Base-by-base conservation (phyloP, 2,329 filamentous ascomycete genomes). In the Penicillium sp. region DNA sequence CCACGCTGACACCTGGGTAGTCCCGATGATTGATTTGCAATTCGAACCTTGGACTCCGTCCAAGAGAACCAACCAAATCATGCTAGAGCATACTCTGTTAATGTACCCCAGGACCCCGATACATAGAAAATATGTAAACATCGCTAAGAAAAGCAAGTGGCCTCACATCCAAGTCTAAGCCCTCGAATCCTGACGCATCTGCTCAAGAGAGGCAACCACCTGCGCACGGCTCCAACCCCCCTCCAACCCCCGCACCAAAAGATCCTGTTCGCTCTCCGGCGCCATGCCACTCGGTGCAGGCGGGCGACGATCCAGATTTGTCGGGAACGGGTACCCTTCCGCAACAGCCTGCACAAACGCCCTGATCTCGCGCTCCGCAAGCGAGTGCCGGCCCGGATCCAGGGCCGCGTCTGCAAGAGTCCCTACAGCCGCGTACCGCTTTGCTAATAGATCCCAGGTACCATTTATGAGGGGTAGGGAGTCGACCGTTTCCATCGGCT, bases 401-500 rank as follows among this genome's bases (percentile, higher is more conserved):
- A 60, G 29, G 13, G 47, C 55, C 2, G 12, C 1, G 15, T 42
- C 47, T 6, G 57, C 57, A 24, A 74, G 15, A 18, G 15, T 5
- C 5, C 46, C 47, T 3, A 52, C 60, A 24, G 54, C 52, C 39
- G 33, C 45, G 45, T 49, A 83, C 48, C 79, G 81, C 1, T 73
- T 65, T 38, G 78, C 71, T 7, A 87, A 71, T 1, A 69, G 65
- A 0, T 81, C 72, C 45, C 81, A 83, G 52, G 80, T 80, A 4
- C 68, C 60, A 29, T 72, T 71, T 2, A 84, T 74, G 6, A 83
- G 70, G 0, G 76, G 74, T 10, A 78, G 45, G 0, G 74, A 70
- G 56, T 85, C 79, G 8, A 85, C 72, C 0, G 61, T 75, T 67
- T 86, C 82, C 81, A 86, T 86, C 0, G 81, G 72, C 60, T 82